Evolutionary conservation across 2,329 filamentous ascomycete genomes (phyloP).

Genomic region (Ceratocystis alfenasii): DNA sequence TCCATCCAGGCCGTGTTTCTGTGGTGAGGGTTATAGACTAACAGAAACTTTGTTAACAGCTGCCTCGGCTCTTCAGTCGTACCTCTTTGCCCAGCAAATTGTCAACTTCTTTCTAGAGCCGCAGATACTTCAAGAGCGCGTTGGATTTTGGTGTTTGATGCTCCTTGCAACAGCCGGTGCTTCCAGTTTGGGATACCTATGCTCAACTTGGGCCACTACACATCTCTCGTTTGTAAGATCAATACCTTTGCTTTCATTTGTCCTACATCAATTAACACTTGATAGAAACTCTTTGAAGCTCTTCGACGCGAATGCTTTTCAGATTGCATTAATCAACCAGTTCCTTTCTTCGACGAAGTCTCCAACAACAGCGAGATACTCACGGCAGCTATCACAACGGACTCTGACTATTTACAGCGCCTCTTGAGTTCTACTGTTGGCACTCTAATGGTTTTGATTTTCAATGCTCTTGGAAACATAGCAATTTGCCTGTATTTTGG

Average conservation of each 20-base stretch:
- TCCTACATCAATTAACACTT: neutral
- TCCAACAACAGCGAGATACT: slow-evolving; percentile 27
- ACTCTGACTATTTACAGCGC: slow-evolving; percentile 29
- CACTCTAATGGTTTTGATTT: slow-evolving; percentile 27
- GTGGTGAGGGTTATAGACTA: neutral
- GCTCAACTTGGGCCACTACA: slow-evolving; percentile 26
- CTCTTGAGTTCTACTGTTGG: slow-evolving; percentile 29
- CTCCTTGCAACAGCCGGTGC: slow-evolving; percentile 28
- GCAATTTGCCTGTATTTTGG: slow-evolving; percentile 28
- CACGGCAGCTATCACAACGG: slow-evolving; percentile 26
- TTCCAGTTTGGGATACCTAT: slow-evolving; percentile 27
- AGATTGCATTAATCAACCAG: slow-evolving; percentile 27
- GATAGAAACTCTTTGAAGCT: slow-evolving; percentile 22
- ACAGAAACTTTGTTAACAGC: neutral
- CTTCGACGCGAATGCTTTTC: slow-evolving; percentile 28
- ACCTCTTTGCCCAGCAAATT: slow-evolving; percentile 23
- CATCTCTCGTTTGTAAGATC: slow-evolving; percentile 23
- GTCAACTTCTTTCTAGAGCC: slow-evolving; percentile 18
- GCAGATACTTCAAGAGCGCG: slow-evolving; percentile 8
- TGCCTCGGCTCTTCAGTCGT: slow-evolving; percentile 22
- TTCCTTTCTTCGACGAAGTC: slow-evolving; percentile 28
- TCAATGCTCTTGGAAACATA: slow-evolving; percentile 28
- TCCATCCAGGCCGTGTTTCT: neutral
- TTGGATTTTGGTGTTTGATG: slow-evolving; percentile 29
- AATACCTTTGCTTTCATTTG: neutral